phyloP scores from a whole-genome alignment of 1,284 basidiomycete genomes.

The Mixia osmundae region DNA sequence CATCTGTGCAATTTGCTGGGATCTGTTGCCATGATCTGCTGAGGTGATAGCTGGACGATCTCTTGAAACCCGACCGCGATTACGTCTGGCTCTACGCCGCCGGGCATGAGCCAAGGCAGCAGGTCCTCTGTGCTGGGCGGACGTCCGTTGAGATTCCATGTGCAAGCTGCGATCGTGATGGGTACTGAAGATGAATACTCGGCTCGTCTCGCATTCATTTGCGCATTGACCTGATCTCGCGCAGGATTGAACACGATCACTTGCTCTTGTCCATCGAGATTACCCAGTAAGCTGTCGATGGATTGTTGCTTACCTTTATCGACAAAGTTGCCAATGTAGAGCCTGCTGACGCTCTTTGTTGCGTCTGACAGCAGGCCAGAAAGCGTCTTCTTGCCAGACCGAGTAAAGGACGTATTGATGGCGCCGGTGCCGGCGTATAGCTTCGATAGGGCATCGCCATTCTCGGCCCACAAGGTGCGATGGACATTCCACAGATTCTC shows the following conservation, averaged over 20 bases:
- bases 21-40: conserved; percentile 75
- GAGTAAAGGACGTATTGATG: conserved; percentile 82
- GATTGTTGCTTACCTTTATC: conserved; percentile 84
- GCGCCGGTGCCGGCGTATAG: conserved; percentile 95
- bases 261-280: conserved; percentile 61
- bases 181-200: conserved; percentile 64
- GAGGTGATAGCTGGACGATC: conserved; percentile 85
- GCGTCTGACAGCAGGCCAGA: conserved; percentile 80
- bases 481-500: conserved; percentile 59
- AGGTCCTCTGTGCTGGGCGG: conserved; percentile 52
- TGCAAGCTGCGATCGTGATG: conserved; percentile 62
- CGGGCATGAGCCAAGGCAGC: conserved; percentile 71
- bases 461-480: conserved; percentile 81
- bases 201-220: conserved; percentile 39
- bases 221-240: conserved; percentile 56
- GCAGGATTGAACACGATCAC: conserved; percentile 87
- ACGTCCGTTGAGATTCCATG: conserved; percentile 90
- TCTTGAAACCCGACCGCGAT: conserved; percentile 91
- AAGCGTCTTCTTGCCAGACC: conserved; percentile 77
- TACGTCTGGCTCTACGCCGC: conserved; percentile 49
- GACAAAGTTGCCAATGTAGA: conserved; percentile 96
- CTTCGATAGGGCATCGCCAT: conserved; percentile 24
- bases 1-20: conserved; percentile 72
- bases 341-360: conserved; percentile 72
- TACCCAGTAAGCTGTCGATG: conserved; percentile 87